Base-by-base conservation (phyloP, 345 rosid species). In the Hirschfeldia incana region DNA sequence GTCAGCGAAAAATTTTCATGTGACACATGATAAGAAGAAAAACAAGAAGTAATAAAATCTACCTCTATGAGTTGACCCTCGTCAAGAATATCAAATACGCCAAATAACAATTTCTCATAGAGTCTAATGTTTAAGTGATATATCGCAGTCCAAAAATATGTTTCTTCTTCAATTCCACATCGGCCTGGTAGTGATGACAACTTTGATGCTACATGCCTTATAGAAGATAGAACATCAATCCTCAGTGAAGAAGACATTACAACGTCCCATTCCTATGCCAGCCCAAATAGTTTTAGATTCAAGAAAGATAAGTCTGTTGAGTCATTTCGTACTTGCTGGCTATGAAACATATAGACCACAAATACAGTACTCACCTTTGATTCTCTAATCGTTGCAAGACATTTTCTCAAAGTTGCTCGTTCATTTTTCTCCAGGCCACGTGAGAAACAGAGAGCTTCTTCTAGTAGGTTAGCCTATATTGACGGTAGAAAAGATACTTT, bases 1-100 rank as follows among this genome's bases (percentile, higher is more conserved):
- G 76, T 37, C 76, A 65, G 37, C 57, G 65, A 82, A 6, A 27
- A 17, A 72, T 49, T 61, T 29, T 62, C 74, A 68, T 60, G n/a
- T 12, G 21, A 67, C 6, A 37, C n/a, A 46, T 28, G 76, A 12
- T 15, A 61, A 60, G 72, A 67, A 57, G 2, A 53, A 60, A 46
- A 81, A 27, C 3, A 78, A 78, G 71, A 76, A 61, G 58, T 16
- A 39, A 32, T 28, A 60, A 46, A 67, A 66, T 67, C 76, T 85
- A 94, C 98, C 98, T 89, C 92, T 84, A 91, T 86, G 75, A 94
- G 88, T 85, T 92, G 97, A 78, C 89, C 88, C 83, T 94, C 98
- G 39, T 94, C 98, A 82, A 94, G 98, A 80, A 87, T 77, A 80
- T 94, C 98, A 80, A 94, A 94, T 67, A 91, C 42, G 67, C 88